Evolutionary conservation across 192 early-diverging fungal species (phyloP).

Genomic region (Coemansia sp.): DNA sequence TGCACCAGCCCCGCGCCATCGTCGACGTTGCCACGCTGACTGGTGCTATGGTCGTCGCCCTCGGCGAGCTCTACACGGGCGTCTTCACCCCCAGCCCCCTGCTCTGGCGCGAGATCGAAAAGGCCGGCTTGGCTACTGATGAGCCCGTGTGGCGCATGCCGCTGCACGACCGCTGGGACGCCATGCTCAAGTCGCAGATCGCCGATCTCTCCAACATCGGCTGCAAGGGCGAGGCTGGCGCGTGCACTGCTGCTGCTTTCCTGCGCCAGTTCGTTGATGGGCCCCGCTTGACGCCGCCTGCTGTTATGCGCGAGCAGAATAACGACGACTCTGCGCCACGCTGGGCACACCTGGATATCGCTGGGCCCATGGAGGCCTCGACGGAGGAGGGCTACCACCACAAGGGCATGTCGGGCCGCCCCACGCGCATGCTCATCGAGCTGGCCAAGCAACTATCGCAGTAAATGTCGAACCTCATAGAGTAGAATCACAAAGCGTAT

Average conservation of each 20-base stretch:
- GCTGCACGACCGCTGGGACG: slow-evolving; percentile 63
- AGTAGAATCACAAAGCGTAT: no score
- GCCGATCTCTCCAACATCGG: slow-evolving; percentile 90
- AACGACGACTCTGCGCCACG: slow-evolving; percentile 51
- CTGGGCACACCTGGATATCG: slow-evolving; percentile 86
- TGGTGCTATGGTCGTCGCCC: slow-evolving; percentile 90
- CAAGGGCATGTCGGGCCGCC: slow-evolving; percentile 86
- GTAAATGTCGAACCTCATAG: no score
- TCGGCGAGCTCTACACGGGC: slow-evolving; percentile 83
- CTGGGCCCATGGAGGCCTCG: slow-evolving; percentile 79
- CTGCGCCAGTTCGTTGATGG: slow-evolving; percentile 80
- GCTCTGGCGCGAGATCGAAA: slow-evolving; percentile 73
- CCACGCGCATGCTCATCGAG: slow-evolving; percentile 80
- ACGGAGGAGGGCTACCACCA: slow-evolving; percentile 60
- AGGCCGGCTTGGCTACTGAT: slow-evolving; percentile 63
- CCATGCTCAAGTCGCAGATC: slow-evolving; percentile 72
- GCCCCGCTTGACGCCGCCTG: slow-evolving; percentile 15
- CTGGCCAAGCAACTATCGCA: slow-evolving; percentile 43
- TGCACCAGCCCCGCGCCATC: slow-evolving; percentile 64
- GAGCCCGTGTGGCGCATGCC: slow-evolving; percentile 97
- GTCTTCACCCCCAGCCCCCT: slow-evolving; percentile 79
- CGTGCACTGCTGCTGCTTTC: slow-evolving; percentile 89
- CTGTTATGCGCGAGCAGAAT: slow-evolving; percentile 27
- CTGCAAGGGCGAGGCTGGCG: slow-evolving; percentile 75
- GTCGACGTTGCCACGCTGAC: slow-evolving; percentile 92